Conservation (phyloP, 768 basidiomycete species). For the Suillus ampliporus region DNA sequence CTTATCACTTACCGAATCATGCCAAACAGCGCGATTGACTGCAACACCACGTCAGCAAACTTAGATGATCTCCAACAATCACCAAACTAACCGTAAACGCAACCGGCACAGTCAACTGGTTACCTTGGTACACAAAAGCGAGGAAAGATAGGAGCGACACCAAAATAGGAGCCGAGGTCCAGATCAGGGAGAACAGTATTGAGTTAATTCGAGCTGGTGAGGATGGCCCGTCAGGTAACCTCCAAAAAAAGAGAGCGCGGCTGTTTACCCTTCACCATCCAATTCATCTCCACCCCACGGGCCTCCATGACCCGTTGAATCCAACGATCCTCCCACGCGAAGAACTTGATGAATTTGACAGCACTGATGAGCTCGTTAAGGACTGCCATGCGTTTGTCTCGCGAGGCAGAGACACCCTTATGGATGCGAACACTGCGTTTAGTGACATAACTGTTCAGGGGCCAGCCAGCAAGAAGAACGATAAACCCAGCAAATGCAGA, state of each 20-base stretch:
- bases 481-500: slow-evolving; percentile 74
- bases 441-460: slow-evolving; percentile 47
- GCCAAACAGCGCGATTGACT: slow-evolving; percentile 81
- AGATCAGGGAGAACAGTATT: slow-evolving; percentile 72
- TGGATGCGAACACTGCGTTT: slow-evolving; percentile 44
- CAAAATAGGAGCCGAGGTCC: slow-evolving; percentile 77
- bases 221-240: background rate
- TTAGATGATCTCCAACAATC: background rate
- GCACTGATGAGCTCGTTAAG: slow-evolving; percentile 52
- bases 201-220: slow-evolving; percentile 68
- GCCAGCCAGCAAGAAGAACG: slow-evolving; percentile 57
- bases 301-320: slow-evolving; percentile 49
- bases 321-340: slow-evolving; percentile 51
- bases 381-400: slow-evolving; percentile 50
- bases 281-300: slow-evolving; percentile 58
- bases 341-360: slow-evolving; percentile 49
- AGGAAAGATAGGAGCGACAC: slow-evolving; percentile 85
- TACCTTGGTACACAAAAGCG: slow-evolving; percentile 70
- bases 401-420: slow-evolving; percentile 37
- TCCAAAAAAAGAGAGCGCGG: background rate
- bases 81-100: slow-evolving; percentile 76
- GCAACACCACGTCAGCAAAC: slow-evolving; percentile 1
- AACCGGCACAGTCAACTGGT: slow-evolving; percentile 74
- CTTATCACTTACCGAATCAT: slow-evolving; percentile 70
- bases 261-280: slow-evolving; percentile 9